A percentile compares a stretch with the other conserved stretches of the same genome.
phyloP scores from a whole-genome alignment of 176 grass and related monocot species.

The Lolium rigidum region DNA sequence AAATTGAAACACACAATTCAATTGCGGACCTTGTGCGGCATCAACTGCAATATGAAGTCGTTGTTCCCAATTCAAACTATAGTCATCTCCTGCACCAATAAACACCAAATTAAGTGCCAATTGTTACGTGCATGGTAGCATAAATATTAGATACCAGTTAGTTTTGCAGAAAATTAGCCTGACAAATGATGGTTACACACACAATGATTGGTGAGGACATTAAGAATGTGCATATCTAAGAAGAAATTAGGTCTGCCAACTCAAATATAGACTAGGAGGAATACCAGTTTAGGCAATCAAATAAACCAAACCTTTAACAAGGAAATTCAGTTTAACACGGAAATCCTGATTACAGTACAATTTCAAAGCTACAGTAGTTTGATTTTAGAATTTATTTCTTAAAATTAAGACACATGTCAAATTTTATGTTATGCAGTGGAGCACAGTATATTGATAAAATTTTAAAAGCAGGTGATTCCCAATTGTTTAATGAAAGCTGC shows the following conservation, averaged over 20 bases:
- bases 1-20: background rate
- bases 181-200: background rate
- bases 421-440: background rate
- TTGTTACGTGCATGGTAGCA: background rate
- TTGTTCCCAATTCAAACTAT: slow-evolving; percentile 39
- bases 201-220: background rate
- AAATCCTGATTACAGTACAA: background rate
- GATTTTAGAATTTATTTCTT: background rate
- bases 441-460: background rate
- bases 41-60: slow-evolving; percentile 55
- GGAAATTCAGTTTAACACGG: slow-evolving; percentile 5
- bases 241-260: background rate
- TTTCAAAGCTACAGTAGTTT: background rate
- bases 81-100: background rate
- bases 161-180: background rate
- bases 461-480: background rate
- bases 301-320: background rate
- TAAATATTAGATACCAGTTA: background rate
- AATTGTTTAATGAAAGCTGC: background rate
- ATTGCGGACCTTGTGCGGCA: slow-evolving; percentile 50
- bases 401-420: background rate
- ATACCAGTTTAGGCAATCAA: background rate
- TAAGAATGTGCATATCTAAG: no score
- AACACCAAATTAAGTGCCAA: background rate
- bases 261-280: background rate